These are phyloP conservation scores for Sclerotinia spermophila DNA, from an alignment of 2,329 filamentous ascomycete species.

Conservation along the genomic window DNA sequence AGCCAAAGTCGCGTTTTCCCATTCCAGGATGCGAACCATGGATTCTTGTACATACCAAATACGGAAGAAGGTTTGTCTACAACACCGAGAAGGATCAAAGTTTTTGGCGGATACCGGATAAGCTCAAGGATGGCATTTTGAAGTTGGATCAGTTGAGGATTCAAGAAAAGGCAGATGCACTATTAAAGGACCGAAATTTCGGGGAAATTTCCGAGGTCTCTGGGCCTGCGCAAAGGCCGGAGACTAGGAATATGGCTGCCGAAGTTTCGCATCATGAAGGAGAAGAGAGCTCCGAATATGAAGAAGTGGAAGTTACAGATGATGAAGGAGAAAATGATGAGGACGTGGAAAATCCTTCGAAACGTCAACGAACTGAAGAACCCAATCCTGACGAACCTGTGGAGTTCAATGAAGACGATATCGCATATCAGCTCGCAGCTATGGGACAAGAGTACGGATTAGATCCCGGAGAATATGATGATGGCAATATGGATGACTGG, in stretches of 20 bases:
- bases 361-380: constrained; percentile 48
- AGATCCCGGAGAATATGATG: constrained; percentile 72
- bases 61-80: constrained; percentile 84
- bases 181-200: constrained; percentile 28
- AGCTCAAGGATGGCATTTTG: constrained; percentile 74
- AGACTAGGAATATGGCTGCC: constrained; percentile 20
- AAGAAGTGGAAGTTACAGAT: constrained; percentile 46
- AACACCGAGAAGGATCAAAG: constrained; percentile 83
- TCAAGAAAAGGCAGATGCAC: constrained; percentile 49
- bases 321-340: constrained; percentile 50
- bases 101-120: constrained; percentile 90
- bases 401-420: constrained; percentile 92
- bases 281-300: constrained; percentile 68
- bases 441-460: constrained; percentile 85
- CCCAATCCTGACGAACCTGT: constrained; percentile 47
- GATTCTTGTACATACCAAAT: constrained; percentile 89
- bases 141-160: constrained; percentile 70
- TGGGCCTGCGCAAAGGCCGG: constrained; percentile 28
- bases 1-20: constrained; percentile 71
- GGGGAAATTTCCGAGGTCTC: constrained; percentile 33
- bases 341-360: constrained; percentile 46
- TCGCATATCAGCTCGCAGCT: constrained; percentile 83
- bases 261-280: constrained; percentile 37
- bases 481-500: constrained; percentile 57
- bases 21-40: constrained; percentile 84